Conservation (phyloP, 495 filamentous ascomycete genomes). For the Pyronema domesticum region DNA sequence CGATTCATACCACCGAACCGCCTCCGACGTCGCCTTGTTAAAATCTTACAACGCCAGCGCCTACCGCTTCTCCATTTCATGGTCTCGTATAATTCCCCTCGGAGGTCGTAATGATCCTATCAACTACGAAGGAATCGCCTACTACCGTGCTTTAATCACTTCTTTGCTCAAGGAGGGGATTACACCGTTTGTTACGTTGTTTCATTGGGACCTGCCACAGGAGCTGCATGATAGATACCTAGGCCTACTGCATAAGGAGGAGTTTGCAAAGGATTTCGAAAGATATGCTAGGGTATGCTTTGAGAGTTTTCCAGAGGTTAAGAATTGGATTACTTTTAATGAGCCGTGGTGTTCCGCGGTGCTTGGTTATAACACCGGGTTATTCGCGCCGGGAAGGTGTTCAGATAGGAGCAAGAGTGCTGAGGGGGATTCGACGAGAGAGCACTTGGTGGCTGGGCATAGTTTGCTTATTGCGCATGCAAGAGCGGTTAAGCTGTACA, state of each 20-base stretch:
- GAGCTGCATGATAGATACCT: conserved; percentile 35
- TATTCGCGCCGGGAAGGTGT: conserved; percentile 35
- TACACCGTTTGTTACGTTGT: conserved; percentile 35
- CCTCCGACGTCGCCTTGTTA: conserved; percentile 22
- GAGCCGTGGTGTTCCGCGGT: conserved; percentile 36
- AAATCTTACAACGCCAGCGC: conserved; percentile 24
- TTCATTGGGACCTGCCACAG: conserved; percentile 39
- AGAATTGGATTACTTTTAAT: conserved; percentile 41
- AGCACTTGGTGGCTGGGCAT: conserved; percentile 37
- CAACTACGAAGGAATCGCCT: conserved; percentile 32
- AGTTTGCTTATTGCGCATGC: conserved; percentile 35
- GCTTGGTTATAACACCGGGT: conserved; percentile 35
- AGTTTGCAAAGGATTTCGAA: conserved; percentile 36
- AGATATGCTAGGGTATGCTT: conserved; percentile 35
- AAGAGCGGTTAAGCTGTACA: conserved; percentile 34
- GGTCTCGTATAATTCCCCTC: conserved; percentile 27
- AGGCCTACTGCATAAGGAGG: conserved; percentile 34
- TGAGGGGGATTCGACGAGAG: conserved; percentile 33
- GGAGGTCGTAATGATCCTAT: conserved; percentile 25
- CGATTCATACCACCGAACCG: conserved; percentile 24
- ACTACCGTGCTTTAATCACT: conserved; percentile 35
- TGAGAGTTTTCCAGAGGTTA: conserved; percentile 32
- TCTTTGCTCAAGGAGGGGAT: conserved; percentile 34
- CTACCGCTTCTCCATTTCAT: conserved; percentile 27
- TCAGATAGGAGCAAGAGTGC: conserved; percentile 33